Evolutionary conservation across 192 early-diverging fungal species (phyloP), one percentile per base, ranked within the genome.

Genomic region (Coemansia sp.): DNA sequence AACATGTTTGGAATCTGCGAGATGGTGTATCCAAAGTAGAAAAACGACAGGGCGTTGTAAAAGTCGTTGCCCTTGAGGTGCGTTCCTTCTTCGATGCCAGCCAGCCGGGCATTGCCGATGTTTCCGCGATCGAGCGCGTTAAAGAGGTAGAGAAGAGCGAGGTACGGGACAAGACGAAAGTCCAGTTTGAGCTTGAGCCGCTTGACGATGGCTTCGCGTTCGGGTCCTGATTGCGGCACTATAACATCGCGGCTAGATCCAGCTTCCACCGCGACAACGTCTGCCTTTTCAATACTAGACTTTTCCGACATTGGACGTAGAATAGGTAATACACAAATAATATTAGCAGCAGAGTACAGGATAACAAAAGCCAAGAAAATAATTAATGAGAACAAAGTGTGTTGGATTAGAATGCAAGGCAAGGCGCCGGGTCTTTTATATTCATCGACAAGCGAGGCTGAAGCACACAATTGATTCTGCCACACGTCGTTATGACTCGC

Each of bases 1-100:
- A 89, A 76, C 81, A 92, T 94, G 46, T 87, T 87, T 5, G 91
- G 92, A 7, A 93, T 76, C 70, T 93, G 90, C 58, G 88, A 92
- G 31, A 91, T 53, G 44, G 88, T 85, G 73, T 92, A 88, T 4
- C 71, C 76, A 58, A 83, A 58, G 31, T 79, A 83, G 73, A 84
- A 84, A 47, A 79, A 63, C 31, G 74, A 79, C 28, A 83, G 72
- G 4, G 69, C 78, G 42, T 72, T 79, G 67, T 70, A 81, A 59
- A 73, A 74, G 21, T 76, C 52, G 31, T 74, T 76, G 66, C 84
- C 75, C 23, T 64, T 65, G 11, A 89, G 71, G 56, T 84, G 60
- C 21, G 79, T 74, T 38, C 70, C 67, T 25, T 61, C 50, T 17
- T 80, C 78, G 23, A 84, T 61, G 0, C 71, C 73, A 18, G 84